These are phyloP conservation scores for Thymus mandschuricus DNA, from an alignment of 257 asterid genomes.

Conservation along the genomic window DNA sequence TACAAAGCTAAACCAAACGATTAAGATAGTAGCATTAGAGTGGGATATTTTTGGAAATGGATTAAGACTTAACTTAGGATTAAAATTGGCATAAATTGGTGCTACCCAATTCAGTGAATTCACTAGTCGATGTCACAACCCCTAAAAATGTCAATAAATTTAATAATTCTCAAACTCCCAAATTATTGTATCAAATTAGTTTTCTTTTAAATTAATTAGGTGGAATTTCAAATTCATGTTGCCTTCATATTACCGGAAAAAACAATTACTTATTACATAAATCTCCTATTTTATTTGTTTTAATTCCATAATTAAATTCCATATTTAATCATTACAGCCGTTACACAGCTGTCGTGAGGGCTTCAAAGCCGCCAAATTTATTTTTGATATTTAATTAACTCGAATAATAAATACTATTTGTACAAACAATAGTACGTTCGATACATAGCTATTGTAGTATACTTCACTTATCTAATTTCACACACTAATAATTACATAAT, in stretches of 20 bases:
- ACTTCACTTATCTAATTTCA: too few relatives aligned
- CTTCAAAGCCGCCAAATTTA: slow-evolving; percentile 2
- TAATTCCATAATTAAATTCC: too few relatives aligned
- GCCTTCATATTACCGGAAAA: background rate
- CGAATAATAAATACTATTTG: background rate
- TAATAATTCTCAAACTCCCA: background rate
- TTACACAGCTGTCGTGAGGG: background rate
- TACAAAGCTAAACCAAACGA: too few relatives aligned
- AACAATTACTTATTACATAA: background rate
- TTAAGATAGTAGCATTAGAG: too few relatives aligned
- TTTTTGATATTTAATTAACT: background rate
- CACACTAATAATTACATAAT: too few relatives aligned
- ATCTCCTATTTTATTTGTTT: background rate
- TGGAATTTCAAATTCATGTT: background rate
- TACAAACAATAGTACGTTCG: too few relatives aligned
- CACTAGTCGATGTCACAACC: background rate
- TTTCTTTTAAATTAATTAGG: background rate
- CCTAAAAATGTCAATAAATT: background rate
- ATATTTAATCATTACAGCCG: too few relatives aligned
- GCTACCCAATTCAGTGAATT: background rate
- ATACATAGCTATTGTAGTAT: too few relatives aligned
- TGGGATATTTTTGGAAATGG: background rate
- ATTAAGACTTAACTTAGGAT: background rate
- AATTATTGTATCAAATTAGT: too few relatives aligned
- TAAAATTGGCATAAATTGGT: background rate